Evolutionary conservation across 2,329 filamentous ascomycete species (phyloP).

Genomic region (Colletotrichum sp.): DNA sequence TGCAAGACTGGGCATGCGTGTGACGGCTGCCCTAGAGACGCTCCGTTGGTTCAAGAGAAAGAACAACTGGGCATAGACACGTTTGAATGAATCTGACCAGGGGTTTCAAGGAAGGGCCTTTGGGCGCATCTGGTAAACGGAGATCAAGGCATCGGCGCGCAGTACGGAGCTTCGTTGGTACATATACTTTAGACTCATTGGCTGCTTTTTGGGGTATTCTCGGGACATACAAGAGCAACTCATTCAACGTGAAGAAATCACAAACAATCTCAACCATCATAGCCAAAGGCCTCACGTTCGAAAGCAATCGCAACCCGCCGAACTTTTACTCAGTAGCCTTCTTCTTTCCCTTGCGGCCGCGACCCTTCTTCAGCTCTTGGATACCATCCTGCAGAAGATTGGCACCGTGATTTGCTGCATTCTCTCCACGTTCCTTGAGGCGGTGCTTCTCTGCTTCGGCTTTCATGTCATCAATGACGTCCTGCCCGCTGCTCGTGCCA

Average conservation of each 20-base stretch:
- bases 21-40: conserved; percentile 72
- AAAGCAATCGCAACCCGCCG: background rate
- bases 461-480: conserved; percentile 58
- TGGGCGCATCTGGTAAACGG: background rate
- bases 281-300: background rate
- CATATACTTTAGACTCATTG: background rate
- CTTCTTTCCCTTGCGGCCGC: conserved; percentile 29
- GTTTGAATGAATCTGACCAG: background rate
- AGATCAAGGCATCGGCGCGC: background rate
- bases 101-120: background rate
- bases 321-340: background rate
- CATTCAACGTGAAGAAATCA: background rate
- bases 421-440: conserved; percentile 46
- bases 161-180: background rate
- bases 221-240: conserved; percentile 4
- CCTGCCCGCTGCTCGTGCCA: conserved; percentile 58
- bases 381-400: conserved; percentile 36
- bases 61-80: conserved; percentile 32
- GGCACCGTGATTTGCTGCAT: conserved; percentile 37
- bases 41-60: conserved; percentile 59
- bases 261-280: background rate
- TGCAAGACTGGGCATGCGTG: conserved; percentile 74
- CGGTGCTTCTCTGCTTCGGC: conserved; percentile 63
- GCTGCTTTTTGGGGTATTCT: background rate
- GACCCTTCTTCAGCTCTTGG: conserved; percentile 6